A percentile compares a stretch with the other conserved stretches of the same genome.
These are phyloP conservation scores for Malbranchea zuffiana DNA, from an alignment of 2,329 filamentous ascomycete species.

Conservation along the genomic window DNA sequence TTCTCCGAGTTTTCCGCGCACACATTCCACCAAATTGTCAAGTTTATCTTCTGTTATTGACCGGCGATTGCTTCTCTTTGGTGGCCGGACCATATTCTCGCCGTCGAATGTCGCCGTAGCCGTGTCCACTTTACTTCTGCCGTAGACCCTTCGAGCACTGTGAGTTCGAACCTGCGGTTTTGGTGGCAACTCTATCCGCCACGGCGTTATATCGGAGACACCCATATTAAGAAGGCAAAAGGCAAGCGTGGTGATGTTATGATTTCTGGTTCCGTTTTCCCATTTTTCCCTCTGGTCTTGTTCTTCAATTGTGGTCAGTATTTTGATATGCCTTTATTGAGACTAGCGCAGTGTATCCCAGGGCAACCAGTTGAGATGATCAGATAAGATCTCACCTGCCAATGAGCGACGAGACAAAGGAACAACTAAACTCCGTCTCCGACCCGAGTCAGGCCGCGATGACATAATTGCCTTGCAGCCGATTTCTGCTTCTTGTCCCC, in stretches of 20 bases:
- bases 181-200: neutral
- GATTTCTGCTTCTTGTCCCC: too few species aligned
- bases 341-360: neutral
- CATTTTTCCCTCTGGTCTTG: too few species aligned
- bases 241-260: too few species aligned
- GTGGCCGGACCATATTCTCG: conserved; percentile 18
- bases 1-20: conserved; percentile 1
- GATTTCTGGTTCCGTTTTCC: too few species aligned
- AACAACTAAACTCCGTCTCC: neutral
- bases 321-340: neutral
- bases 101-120: conserved; percentile 27
- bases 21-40: conserved; percentile 1
- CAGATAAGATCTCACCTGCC: neutral
- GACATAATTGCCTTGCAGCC: neutral
- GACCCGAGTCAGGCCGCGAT: neutral
- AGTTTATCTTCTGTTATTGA: neutral
- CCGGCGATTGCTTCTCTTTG: neutral
- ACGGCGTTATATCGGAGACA: too few species aligned
- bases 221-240: too few species aligned
- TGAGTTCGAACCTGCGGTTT: neutral
- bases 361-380: neutral
- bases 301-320: neutral
- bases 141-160: conserved; percentile 25
- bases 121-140: conserved; percentile 26
- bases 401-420: too few species aligned